Base-by-base conservation (phyloP, 2,329 filamentous ascomycete species). In the Geosmithia morbida region DNA sequence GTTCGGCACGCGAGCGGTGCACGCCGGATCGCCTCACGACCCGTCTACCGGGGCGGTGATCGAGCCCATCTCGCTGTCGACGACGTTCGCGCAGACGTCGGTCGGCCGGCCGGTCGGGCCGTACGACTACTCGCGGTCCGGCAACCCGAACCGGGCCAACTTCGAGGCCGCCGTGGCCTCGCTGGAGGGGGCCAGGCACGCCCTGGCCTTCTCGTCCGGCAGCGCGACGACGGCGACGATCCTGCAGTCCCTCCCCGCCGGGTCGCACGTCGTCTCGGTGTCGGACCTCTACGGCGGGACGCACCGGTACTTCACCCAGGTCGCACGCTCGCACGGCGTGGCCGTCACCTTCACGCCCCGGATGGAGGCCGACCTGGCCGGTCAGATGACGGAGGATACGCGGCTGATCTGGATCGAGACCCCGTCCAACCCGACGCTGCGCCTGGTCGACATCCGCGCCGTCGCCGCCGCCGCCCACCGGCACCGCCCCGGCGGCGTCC, bases 261-360 rank as follows among this genome's bases (percentile, higher is more conserved):
- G 88, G 52, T 92, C 87, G 44, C 92, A 98, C 68, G 87, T 98
- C 58, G 83, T 98, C 57, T 96, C 88, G 51, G 87, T 98, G 44
- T 94, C 88, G 43, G 92, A 98, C 64, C 89, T 98, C 57, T 98
- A 98, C 65, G 92, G 92, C 56, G 92, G 92, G 56, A 98, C 92
- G 41, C 92, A 98, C 70, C 79, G 92, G 59, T 98, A 98, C 73
- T 98, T 98, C 73, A 98, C 92, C 54, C 89, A 96, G 69, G 92
- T 97, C 46, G 92, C 92, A 49, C 81, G 87, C 58, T 88, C 92
- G 22, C 92, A 98, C 65, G 87, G 90, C 58, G 87, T 98, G 48
- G 80, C 85, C 56, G 92, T 97, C 51, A 94, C 90, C 45, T 98
- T 98, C 66, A 90, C 88, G 5, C 87, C 88, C 10, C 82, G 82